A percentile compares a stretch with the other conserved stretches of the same genome.
phyloP scores from a whole-genome alignment of 345 rosid genomes.

The Citrus medica region DNA sequence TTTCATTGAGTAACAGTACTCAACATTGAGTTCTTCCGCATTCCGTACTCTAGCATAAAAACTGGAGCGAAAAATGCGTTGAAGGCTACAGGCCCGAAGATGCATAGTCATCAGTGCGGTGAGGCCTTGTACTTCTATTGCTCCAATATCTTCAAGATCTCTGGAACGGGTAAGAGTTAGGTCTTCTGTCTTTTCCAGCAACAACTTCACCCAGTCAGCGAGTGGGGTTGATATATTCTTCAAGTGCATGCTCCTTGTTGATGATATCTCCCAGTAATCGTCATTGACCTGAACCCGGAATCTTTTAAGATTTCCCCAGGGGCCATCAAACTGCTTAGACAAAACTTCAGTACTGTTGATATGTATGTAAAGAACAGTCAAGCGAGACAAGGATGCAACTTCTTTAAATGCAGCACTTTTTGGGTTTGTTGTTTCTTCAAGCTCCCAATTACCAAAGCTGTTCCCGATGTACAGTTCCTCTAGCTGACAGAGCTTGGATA shows the following conservation, averaged over 20 bases:
- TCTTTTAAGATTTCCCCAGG: constrained; percentile 2
- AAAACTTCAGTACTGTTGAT: constrained; percentile 1
- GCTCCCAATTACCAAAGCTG: constrained; percentile 28
- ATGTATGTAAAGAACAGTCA: constrained; percentile 10
- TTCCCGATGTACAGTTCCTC: constrained; percentile 31
- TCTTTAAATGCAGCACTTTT: constrained; percentile 18
- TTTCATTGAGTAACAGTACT: constrained; percentile 7
- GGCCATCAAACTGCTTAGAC: not conserved
- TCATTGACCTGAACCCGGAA: constrained; percentile 1
- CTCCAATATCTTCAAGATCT: not conserved
- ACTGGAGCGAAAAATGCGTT: not conserved
- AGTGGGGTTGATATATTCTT: constrained; percentile 2
- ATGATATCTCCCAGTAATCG: constrained; percentile 4
- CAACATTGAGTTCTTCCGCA: not conserved
- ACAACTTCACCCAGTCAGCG: not conserved
- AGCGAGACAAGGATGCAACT: constrained; percentile 7
- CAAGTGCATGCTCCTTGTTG: constrained; percentile 2
- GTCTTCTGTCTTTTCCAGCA: not conserved
- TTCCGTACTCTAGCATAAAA: not conserved
- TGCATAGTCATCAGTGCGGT: not conserved
- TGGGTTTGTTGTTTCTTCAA: not conserved
- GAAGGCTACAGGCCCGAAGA: constrained; percentile 1
- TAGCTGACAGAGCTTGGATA: constrained; percentile 18
- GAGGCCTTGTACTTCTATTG: not conserved
- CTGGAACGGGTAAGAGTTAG: not conserved